phyloP scores from a whole-genome alignment of 106 monocot species.

The Narthecium ossifragum region DNA sequence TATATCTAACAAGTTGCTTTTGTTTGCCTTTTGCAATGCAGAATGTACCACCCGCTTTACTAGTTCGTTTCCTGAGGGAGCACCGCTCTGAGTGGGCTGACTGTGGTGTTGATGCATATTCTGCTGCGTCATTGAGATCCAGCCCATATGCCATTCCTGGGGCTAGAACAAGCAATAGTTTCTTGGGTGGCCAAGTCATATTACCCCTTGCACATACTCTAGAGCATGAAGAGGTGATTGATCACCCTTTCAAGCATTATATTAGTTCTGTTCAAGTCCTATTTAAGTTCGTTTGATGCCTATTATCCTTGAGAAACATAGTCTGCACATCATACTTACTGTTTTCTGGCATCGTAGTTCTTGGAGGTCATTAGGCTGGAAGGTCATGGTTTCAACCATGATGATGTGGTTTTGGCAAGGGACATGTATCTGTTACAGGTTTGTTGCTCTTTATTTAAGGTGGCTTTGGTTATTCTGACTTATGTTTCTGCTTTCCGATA shows the following conservation, averaged over 20 bases:
- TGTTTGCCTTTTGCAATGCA: conserved; percentile 14
- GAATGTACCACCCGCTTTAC: conserved; percentile 94
- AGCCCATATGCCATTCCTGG: conserved; percentile 62
- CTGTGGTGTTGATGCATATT: conserved; percentile 72
- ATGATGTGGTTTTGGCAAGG: conserved; percentile 50
- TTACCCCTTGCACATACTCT: conserved; percentile 84
- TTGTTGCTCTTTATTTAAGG: conserved; percentile 10
- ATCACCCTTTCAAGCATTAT: no score
- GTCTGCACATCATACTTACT: background rate
- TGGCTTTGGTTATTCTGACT: background rate
- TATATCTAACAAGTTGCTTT: background rate
- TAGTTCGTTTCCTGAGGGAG: conserved; percentile 87
- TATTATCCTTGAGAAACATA: background rate
- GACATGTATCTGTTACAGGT: conserved; percentile 89
- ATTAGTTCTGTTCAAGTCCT: no score
- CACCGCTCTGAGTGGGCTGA: conserved; percentile 98
- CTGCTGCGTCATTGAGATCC: conserved; percentile 66
- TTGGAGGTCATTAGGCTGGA: conserved; percentile 89
- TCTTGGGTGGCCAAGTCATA: conserved; percentile 66
- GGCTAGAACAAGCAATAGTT: conserved; percentile 30
- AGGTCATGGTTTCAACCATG: conserved; percentile 62
- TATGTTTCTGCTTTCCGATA: background rate
- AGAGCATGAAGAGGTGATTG: conserved; percentile 83
- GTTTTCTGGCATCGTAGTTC: conserved; percentile 36
- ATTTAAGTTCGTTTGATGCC: no score